These are phyloP conservation scores for Colletotrichum sp. DNA, from an alignment of 2,329 filamentous ascomycete genomes.

Conservation along the genomic window DNA sequence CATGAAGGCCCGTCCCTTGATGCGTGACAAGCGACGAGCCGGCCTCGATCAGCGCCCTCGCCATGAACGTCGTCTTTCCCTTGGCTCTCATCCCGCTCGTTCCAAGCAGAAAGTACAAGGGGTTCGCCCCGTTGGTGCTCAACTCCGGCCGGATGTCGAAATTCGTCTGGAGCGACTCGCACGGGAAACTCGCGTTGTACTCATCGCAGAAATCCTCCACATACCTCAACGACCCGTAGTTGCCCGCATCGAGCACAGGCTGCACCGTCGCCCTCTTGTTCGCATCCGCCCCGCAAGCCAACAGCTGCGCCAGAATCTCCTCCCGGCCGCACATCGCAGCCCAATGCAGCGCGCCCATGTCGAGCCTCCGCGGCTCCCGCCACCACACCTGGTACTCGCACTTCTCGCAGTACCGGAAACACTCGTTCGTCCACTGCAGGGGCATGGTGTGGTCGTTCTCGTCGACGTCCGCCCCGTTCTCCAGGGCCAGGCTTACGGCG, in stretches of 20 bases:
- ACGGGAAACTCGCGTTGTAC: slow-evolving; percentile 17
- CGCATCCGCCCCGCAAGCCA: not conserved
- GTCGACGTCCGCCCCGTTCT: slow-evolving; percentile 37
- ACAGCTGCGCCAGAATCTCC: not conserved
- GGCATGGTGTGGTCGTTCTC: slow-evolving; percentile 29
- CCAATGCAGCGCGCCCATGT: slow-evolving; percentile 16
- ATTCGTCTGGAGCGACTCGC: slow-evolving; percentile 1
- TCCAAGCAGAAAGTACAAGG: slow-evolving; percentile 13
- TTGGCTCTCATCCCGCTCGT: not conserved
- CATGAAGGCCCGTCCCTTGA: not conserved
- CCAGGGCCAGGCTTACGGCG: slow-evolving; percentile 31
- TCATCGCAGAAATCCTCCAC: slow-evolving; percentile 15
- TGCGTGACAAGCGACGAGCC: slow-evolving; percentile 9
- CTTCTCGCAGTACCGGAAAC: slow-evolving; percentile 9
- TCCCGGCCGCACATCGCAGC: slow-evolving; percentile 1
- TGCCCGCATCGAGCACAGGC: slow-evolving; percentile 3
- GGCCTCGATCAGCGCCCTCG: not conserved
- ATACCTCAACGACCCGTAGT: slow-evolving; percentile 7
- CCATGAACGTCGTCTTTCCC: not conserved
- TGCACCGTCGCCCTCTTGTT: slow-evolving; percentile 7
- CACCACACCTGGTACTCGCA: slow-evolving; percentile 22
- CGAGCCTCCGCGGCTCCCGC: slow-evolving; percentile 13
- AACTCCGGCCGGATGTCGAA: not conserved
- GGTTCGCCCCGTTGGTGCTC: not conserved
- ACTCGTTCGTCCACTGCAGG: slow-evolving; percentile 19